phyloP scores from a whole-genome alignment of 2,329 filamentous ascomycete genomes.

The Lasiodiplodia theobromae region DNA sequence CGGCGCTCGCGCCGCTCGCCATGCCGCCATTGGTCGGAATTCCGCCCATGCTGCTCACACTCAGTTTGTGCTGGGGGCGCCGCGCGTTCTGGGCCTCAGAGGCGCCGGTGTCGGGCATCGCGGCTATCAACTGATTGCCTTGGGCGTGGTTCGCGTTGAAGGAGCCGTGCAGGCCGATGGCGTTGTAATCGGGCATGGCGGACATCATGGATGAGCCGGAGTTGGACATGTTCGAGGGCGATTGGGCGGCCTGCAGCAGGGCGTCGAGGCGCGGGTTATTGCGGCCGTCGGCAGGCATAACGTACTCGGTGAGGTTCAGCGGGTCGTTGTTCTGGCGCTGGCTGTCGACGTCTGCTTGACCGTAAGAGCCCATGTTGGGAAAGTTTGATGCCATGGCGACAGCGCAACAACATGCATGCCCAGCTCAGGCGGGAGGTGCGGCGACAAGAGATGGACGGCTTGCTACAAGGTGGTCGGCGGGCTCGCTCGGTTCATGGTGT shows the following conservation, averaged over 20 bases:
- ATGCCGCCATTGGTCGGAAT: slow-evolving; percentile 15
- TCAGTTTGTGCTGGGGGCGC: slow-evolving; percentile 34
- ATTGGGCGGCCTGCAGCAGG: slow-evolving; percentile 31
- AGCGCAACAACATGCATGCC: slow-evolving; percentile 8
- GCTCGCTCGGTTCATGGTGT: slow-evolving; percentile 22
- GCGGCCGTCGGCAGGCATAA: slow-evolving; percentile 38
- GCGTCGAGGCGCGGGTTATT: slow-evolving; percentile 36
- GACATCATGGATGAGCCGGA: slow-evolving; percentile 37
- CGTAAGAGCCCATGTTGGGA: slow-evolving; percentile 36
- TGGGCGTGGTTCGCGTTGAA: background rate
- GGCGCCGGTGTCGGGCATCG: background rate
- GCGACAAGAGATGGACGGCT: background rate
- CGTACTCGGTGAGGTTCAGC: slow-evolving; percentile 45
- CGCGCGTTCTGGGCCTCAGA: slow-evolving; percentile 38
- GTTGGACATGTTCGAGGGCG: slow-evolving; percentile 32
- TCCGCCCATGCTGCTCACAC: slow-evolving; percentile 35
- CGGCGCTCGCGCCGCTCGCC: slow-evolving; percentile 37
- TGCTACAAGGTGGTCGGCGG: slow-evolving; percentile 5
- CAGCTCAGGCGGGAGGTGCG: background rate
- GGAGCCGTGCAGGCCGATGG: slow-evolving; percentile 10
- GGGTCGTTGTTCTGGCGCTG: slow-evolving; percentile 41
- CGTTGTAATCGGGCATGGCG: slow-evolving; percentile 13
- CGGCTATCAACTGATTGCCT: slow-evolving; percentile 10
- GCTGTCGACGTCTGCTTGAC: slow-evolving; percentile 23
- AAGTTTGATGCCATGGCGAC: slow-evolving; percentile 41